A percentile compares a stretch with the other conserved stretches of the same genome.
These are phyloP conservation scores for Cytospora paraplurivora DNA, from an alignment of 2,329 filamentous ascomycete genomes.

Conservation along the genomic window DNA sequence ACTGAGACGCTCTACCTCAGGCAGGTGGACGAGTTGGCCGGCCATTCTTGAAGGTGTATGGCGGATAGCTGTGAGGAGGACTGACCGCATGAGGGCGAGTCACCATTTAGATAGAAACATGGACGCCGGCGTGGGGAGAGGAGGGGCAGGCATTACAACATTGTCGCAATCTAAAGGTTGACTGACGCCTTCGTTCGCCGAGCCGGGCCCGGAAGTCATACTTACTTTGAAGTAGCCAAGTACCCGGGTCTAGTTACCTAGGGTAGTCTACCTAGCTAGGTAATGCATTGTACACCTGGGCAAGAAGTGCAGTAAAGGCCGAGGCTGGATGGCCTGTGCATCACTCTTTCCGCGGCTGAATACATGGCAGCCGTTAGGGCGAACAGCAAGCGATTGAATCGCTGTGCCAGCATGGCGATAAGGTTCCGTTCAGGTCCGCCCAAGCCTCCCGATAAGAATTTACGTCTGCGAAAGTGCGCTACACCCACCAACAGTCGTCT, in stretches of 20 bases:
- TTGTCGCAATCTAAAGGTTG: constrained; percentile 20
- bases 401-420: constrained; percentile 15
- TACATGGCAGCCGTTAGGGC: neutral
- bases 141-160: neutral
- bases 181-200: constrained; percentile 16
- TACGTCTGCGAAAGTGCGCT: constrained; percentile 6
- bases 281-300: neutral
- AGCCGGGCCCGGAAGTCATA: constrained; percentile 8
- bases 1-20: constrained; percentile 76
- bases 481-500: neutral
- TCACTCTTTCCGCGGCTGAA: neutral
- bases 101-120: neutral
- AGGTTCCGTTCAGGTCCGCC: constrained; percentile 6
- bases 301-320: neutral
- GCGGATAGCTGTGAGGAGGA: constrained; percentile 16
- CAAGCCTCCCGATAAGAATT: constrained; percentile 19
- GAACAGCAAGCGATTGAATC: constrained; percentile 7
- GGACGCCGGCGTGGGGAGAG: neutral
- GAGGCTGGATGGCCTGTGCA: neutral
- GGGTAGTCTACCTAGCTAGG: neutral
- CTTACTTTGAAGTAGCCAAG: neutral
- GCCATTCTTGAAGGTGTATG: constrained; percentile 52
- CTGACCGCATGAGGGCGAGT: neutral
- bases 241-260: too few species aligned
- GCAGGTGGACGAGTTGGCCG: constrained; percentile 63